These are phyloP conservation scores for Penicillium sp. DNA, from an alignment of 2,329 filamentous ascomycete genomes.

Conservation along the genomic window DNA sequence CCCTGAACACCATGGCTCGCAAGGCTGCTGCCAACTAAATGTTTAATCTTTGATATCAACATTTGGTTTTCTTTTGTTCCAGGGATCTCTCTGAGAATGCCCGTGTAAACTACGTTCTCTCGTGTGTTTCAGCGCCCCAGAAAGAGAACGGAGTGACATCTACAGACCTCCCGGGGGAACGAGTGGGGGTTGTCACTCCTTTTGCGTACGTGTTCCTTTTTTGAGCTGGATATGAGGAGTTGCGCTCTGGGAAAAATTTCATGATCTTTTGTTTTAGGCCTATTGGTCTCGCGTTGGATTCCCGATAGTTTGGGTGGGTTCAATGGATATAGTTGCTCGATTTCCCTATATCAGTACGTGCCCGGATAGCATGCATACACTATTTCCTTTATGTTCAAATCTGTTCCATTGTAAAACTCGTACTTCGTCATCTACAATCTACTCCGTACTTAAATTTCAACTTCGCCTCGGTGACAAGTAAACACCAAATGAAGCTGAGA, in stretches of 20 bases:
- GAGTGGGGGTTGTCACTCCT: neutral
- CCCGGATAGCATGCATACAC: conserved; percentile 39
- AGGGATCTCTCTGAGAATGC: conserved; percentile 1
- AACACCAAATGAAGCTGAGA: conserved; percentile 13
- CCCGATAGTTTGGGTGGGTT: conserved; percentile 36
- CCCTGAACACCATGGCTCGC: conserved; percentile 98
- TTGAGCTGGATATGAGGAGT: conserved; percentile 36
- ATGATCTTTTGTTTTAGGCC: conserved; percentile 35
- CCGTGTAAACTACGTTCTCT: conserved; percentile 30
- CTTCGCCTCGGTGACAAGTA: neutral
- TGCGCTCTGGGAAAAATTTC: conserved; percentile 35
- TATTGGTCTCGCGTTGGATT: conserved; percentile 29
- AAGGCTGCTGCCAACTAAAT: conserved; percentile 35
- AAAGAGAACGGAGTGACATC: conserved; percentile 16
- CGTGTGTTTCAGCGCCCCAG: conserved; percentile 27
- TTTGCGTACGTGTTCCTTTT: conserved; percentile 18
- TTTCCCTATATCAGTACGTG: conserved; percentile 39
- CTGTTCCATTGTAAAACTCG: neutral
- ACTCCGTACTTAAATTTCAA: neutral
- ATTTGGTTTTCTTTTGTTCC: neutral
- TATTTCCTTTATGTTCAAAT: conserved; percentile 25
- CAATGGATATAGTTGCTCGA: conserved; percentile 43
- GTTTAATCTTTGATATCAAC: neutral
- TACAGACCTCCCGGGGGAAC: conserved; percentile 1
- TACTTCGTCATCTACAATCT: neutral